Conservation (phyloP, 352 stramenopile genomes). For the Globisporangium camurandrum region DNA sequence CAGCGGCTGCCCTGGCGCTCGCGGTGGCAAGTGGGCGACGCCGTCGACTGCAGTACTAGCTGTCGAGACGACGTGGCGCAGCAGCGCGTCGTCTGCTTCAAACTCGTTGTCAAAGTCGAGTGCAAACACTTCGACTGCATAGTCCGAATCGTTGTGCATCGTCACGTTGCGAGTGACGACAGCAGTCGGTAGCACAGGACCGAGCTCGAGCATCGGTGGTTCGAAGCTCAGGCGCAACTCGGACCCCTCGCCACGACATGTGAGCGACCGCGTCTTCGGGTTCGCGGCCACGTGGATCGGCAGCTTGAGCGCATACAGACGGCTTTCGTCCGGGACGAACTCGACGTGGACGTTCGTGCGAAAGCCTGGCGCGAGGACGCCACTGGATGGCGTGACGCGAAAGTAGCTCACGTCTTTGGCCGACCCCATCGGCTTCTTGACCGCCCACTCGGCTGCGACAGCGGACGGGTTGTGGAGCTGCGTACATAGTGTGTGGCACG, state of each 20-base stretch:
- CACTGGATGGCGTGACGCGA: slow-evolving; percentile 59
- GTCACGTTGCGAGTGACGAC: slow-evolving; percentile 44
- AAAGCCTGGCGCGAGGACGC: slow-evolving; percentile 62
- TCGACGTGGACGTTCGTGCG: slow-evolving; percentile 87
- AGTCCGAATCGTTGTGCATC: slow-evolving; percentile 86
- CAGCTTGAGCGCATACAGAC: slow-evolving; percentile 76
- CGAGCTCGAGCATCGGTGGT: slow-evolving; percentile 75
- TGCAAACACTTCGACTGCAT: slow-evolving; percentile 88
- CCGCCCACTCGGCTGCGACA: slow-evolving; percentile 86
- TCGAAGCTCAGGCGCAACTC: slow-evolving; percentile 77
- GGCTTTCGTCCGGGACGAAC: slow-evolving; percentile 81
- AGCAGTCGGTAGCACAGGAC: slow-evolving; percentile 80
- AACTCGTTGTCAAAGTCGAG: slow-evolving; percentile 85
- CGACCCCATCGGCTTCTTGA: slow-evolving; percentile 87
- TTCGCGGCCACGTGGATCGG: slow-evolving; percentile 84
- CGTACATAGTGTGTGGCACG: slow-evolving; percentile 83
- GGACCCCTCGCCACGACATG: slow-evolving; percentile 69
- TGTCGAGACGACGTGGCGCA: slow-evolving; percentile 42
- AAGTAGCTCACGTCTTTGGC: slow-evolving; percentile 79
- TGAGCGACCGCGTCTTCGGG: slow-evolving; percentile 67
- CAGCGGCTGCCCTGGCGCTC: slow-evolving; percentile 52
- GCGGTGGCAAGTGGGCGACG: slow-evolving; percentile 63
- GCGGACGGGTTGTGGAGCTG: slow-evolving; percentile 89
- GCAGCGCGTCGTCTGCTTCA: slow-evolving; percentile 78
- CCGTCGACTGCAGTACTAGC: slow-evolving; percentile 65